Percentiles rank a stretch among this genome's conserved stretches.
Conservation (phyloP, 2,329 filamentous ascomycete genomes). For the Zasmidium cellare region DNA sequence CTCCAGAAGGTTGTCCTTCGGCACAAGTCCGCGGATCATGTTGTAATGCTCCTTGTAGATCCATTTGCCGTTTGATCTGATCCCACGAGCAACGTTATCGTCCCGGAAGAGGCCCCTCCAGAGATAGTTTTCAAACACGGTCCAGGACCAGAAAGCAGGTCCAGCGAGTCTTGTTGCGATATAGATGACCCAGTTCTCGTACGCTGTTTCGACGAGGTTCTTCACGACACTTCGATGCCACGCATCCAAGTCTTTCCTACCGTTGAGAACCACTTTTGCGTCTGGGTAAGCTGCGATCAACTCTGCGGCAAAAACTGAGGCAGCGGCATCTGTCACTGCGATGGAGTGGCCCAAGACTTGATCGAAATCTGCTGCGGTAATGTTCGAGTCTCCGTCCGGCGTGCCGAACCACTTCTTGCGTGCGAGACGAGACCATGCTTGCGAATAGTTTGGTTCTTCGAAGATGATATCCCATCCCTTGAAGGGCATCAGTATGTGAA, state of each 20-base stretch:
- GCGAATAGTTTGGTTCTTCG: conserved; percentile 3
- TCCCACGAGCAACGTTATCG: neutral
- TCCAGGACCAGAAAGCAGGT: conserved; percentile 1
- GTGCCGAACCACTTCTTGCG: conserved; percentile 2
- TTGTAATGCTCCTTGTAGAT: conserved; percentile 6
- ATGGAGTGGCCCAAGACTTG: conserved; percentile 2
- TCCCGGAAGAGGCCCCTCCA: conserved; percentile 1
- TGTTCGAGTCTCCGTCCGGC: neutral
- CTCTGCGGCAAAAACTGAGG: conserved; percentile 16
- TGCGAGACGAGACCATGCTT: conserved; percentile 5
- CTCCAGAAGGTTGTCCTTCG: conserved; percentile 3
- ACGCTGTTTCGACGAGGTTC: neutral
- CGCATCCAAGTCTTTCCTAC: conserved; percentile 21
- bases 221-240: conserved; percentile 23
- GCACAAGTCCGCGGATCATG: conserved; percentile 5
- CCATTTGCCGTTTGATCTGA: conserved; percentile 4
- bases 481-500: neutral
- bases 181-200: neutral
- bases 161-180: neutral
- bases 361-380: conserved; percentile 9
- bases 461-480: conserved; percentile 6
- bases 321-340: conserved; percentile 24
- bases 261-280: conserved; percentile 23
- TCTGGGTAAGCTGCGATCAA: conserved; percentile 30
- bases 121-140: neutral